These are phyloP conservation scores for Coemansia sp. DNA, from an alignment of 192 early-diverging fungal species.

Conservation along the genomic window DNA sequence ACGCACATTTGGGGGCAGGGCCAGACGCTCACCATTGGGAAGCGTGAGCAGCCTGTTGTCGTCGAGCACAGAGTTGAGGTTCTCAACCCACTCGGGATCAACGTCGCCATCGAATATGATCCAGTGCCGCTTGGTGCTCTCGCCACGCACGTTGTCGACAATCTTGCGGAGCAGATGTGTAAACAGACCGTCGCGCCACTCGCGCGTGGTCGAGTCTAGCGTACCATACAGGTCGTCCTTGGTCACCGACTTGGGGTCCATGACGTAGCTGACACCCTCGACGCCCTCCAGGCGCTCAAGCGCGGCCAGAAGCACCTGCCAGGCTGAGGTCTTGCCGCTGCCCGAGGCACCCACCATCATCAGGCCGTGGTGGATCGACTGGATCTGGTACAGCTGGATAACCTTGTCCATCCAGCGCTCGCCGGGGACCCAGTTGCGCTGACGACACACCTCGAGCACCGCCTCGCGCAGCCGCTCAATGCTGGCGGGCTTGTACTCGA, in stretches of 20 bases:
- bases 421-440: slow-evolving; percentile 69
- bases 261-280: slow-evolving; percentile 90
- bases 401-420: slow-evolving; percentile 94
- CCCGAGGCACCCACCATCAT: slow-evolving; percentile 99
- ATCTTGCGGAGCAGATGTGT: slow-evolving; percentile 97
- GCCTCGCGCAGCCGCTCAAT: slow-evolving; percentile 70
- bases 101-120: slow-evolving; percentile 99
- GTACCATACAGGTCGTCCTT: slow-evolving; percentile 97
- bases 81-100: slow-evolving; percentile 99
- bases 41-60: slow-evolving; percentile 97
- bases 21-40: slow-evolving; percentile 97
- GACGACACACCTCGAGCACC: slow-evolving; percentile 71
- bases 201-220: slow-evolving; percentile 95
- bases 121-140: slow-evolving; percentile 93
- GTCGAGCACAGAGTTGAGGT: slow-evolving; percentile 90
- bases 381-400: slow-evolving; percentile 97
- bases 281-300: slow-evolving; percentile 83
- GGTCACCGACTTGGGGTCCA: slow-evolving; percentile 97
- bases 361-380: slow-evolving; percentile 96
- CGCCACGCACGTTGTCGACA: slow-evolving; percentile 96
- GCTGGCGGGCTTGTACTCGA: slow-evolving; percentile 76
- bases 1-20: slow-evolving; percentile 90
- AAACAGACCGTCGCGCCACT: slow-evolving; percentile 99
- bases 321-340: slow-evolving; percentile 92
- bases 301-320: slow-evolving; percentile 88